Evolutionary conservation across 768 basidiomycete species (phyloP), one percentile per base, ranked within the genome.

Genomic region (Lentinus brumalis): DNA sequence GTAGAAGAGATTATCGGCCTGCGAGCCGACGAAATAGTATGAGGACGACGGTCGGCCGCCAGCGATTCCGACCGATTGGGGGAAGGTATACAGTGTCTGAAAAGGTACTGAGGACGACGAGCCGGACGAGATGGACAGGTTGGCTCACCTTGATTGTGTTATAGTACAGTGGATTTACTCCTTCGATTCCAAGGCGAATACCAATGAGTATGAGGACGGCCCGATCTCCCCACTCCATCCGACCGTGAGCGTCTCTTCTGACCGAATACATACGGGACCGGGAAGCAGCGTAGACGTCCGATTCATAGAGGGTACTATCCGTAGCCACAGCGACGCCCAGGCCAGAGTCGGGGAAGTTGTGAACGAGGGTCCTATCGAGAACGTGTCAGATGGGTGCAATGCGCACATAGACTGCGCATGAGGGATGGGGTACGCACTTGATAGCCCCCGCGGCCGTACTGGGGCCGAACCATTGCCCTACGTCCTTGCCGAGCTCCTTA

Each of bases 391-490:
- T 18, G 41, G 41, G 29, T 51, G 62, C 29, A 42, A 2, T 50
- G 30, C 21, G 40, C 12, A n/a, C 7, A 11, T 35, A 35, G 6
- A 11, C 35, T 35, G 39, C 21, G 38, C 29, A 60, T 18, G 45
- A 41, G 57, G 18, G 41, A 10, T 29, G 11, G 46, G 21, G 11
- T 52, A 69, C 70, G 50, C 70, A 93, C 91, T 91, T 94, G 77
- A 98, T 91, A 11, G 94, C 96, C 40, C 96, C 95, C 8, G 96
- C 95, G n/a, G 96, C 97, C 0, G 92, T 94, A 70, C 92, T 96
- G 0, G 96, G 96, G 0, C 96, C 96, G 69, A 98, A 98, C 96
- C 96, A 98, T 73, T 94, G 91, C 1, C 96, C 96, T 0, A 98
- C 91, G 65, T 94, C 92, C 62, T 92, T 98, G 12, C 96, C 96